Base-by-base conservation (phyloP, 2,329 filamentous ascomycete species). In the Cladophialophora yegresii region DNA sequence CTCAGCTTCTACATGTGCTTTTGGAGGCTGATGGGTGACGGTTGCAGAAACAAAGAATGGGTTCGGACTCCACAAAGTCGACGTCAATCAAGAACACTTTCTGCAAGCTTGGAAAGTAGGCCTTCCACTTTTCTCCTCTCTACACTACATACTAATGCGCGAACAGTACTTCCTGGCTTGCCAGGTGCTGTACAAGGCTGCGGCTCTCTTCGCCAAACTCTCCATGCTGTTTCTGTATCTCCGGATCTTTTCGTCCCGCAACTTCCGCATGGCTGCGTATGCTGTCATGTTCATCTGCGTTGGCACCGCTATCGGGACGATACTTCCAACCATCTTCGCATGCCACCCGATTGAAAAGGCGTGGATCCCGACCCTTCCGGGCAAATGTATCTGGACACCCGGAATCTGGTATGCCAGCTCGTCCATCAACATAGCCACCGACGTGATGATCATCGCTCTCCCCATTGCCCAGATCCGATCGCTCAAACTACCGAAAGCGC, bases 61-160 rank as follows among this genome's bases (percentile, higher is more conserved):
- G 3, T 59, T 59, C 22, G 57, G 57, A 7, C 57, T 59, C 22
- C 57, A 59, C 26, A 26, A 30, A 59, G 57, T 20, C n/a, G 22
- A 26, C 10, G 57, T 59, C n/a, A 53, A 22, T 47, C n/a, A 51
- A 32, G 32, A 59, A 28, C 57, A 59, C 22, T 51, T 59, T 40
- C 22, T 59, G 47, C 57, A 59, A 51, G 57, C 57, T 43, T 59
- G 57, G 57, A 59, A 59, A 40, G 57, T 59, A n/a, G 53, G 57
- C 50, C 45, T 40, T 30, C 16, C 8, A 12, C 45, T 2, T 23
- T 20, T 12, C 10, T 40, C 10, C 22, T 26, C 45, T n/a, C 10
- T 20, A 51, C 6, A 28, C 7, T 20, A 26, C 33, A 53, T 5
- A 13, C 57, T 59, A 13, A 59, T 30, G 13, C 8, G 23, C n/a